Percentiles rank a stretch among this genome's conserved stretches.
These are phyloP conservation scores for Sphenostylis stenocarpa DNA, from an alignment of 306 rosid genomes.

Conservation along the genomic window DNA sequence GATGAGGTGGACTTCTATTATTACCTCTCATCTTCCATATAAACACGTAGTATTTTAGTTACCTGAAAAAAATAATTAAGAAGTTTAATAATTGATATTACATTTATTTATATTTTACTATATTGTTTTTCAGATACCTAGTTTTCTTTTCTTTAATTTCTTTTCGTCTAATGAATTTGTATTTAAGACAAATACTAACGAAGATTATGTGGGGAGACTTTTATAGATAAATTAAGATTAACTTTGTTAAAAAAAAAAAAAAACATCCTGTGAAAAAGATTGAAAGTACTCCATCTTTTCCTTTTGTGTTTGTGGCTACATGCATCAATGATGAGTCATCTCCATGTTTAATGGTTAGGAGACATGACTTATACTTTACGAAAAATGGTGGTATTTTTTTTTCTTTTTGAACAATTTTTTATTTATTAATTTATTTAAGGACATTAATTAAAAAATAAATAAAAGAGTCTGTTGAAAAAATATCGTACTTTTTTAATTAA, in stretches of 20 bases:
- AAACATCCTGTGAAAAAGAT: not conserved
- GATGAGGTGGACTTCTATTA: slow-evolving; percentile 12
- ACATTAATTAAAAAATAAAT: not conserved
- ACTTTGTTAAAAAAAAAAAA: not conserved
- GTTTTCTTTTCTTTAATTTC: not conserved
- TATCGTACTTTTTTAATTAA: too few species aligned
- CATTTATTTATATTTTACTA: not conserved
- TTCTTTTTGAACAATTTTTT: not conserved
- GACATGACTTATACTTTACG: not conserved
- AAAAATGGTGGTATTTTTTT: not conserved
- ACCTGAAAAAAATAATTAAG: too few species aligned
- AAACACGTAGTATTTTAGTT: too few species aligned
- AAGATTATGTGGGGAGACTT: not conserved
- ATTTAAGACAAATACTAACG: not conserved
- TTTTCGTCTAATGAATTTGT: not conserved
- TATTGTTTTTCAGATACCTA: not conserved
- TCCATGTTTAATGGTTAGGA: not conserved
- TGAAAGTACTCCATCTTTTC: not conserved
- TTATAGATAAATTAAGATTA: not conserved
- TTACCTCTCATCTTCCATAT: not conserved
- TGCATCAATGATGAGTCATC: not conserved
- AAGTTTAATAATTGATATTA: too few species aligned
- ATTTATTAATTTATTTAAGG: not conserved
- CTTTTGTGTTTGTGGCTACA: not conserved
- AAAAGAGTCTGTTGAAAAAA: not conserved